These are phyloP conservation scores for Boletus rubescentipes DNA, from an alignment of 768 basidiomycete genomes.

Conservation along the genomic window DNA sequence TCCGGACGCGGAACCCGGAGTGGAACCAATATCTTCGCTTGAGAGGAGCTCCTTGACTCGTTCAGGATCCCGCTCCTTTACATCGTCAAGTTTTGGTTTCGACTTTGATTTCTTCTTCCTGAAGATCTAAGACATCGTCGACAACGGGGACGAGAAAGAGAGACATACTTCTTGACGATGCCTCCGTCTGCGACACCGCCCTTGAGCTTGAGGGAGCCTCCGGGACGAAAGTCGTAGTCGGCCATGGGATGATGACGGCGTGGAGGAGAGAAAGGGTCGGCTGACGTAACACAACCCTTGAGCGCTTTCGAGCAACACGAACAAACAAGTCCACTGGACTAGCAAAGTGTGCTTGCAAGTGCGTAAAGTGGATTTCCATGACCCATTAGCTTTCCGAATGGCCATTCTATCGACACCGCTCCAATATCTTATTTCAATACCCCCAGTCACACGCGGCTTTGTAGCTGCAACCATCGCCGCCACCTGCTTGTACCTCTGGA, in stretches of 20 bases:
- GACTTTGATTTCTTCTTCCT: constrained; percentile 86
- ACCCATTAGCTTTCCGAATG: constrained; percentile 44
- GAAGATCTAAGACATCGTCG: constrained; percentile 14
- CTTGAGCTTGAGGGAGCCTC: constrained; percentile 89
- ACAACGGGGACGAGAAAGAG: background rate
- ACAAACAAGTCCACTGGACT: constrained; percentile 18
- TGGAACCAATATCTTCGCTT: constrained; percentile 45
- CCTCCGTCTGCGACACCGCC: constrained; percentile 78
- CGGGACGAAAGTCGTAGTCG: constrained; percentile 82
- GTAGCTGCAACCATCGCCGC: constrained; percentile 57
- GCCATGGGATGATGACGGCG: constrained; percentile 50
- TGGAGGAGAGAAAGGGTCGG: constrained; percentile 10
- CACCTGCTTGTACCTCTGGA: constrained; percentile 63
- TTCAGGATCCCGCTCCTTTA: constrained; percentile 41
- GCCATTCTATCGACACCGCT: constrained; percentile 74
- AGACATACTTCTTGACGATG: constrained; percentile 75
- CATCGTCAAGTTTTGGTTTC: constrained; percentile 55
- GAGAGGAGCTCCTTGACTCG: constrained; percentile 50
- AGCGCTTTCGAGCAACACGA: constrained; percentile 14
- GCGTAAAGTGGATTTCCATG: constrained; percentile 16
- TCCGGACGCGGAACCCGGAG: constrained; percentile 47
- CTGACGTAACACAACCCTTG: constrained; percentile 32
- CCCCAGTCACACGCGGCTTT: constrained; percentile 76
- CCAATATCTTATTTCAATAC: constrained; percentile 66
- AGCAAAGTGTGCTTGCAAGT: too few species aligned